These are phyloP conservation scores for Basipetospora chlamydospora DNA, from an alignment of 2,329 filamentous ascomycete genomes.

Conservation along the genomic window DNA sequence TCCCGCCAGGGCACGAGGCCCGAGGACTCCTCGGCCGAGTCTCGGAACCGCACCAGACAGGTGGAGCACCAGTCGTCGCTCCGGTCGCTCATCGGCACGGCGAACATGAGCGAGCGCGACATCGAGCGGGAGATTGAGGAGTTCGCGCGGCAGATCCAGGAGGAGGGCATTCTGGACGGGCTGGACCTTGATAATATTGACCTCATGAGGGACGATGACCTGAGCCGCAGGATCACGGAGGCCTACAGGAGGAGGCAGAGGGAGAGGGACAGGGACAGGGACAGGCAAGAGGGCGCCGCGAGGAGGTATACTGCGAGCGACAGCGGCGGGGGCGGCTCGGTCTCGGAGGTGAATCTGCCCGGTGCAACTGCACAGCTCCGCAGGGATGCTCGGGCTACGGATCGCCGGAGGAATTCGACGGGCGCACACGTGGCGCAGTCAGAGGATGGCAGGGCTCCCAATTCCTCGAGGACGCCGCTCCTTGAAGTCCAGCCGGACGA, in stretches of 20 bases:
- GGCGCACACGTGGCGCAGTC: slow-evolving; percentile 28
- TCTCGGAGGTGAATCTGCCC: background rate
- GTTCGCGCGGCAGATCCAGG: slow-evolving; percentile 75
- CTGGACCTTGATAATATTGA: slow-evolving; percentile 82
- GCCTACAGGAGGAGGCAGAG: slow-evolving; percentile 68
- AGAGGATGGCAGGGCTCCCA: slow-evolving; percentile 28
- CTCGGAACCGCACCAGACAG: slow-evolving; percentile 36
- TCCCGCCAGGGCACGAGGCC: no score
- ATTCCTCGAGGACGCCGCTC: no score
- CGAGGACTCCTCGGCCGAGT: no score
- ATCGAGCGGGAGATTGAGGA: slow-evolving; percentile 83
- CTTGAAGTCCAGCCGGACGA: slow-evolving; percentile 35
- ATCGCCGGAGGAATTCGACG: slow-evolving; percentile 16
- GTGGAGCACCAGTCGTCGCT: slow-evolving; percentile 85
- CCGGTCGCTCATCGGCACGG: slow-evolving; percentile 67
- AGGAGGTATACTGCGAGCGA: background rate
- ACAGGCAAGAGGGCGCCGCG: slow-evolving; percentile 17
- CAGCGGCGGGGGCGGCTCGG: background rate
- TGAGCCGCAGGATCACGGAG: slow-evolving; percentile 81
- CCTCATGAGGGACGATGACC: slow-evolving; percentile 69
- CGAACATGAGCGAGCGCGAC: slow-evolving; percentile 60
- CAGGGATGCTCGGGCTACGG: slow-evolving; percentile 1
- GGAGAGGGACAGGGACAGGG: no score
- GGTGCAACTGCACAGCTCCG: background rate
- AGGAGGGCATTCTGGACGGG: slow-evolving; percentile 75